These are phyloP conservation scores for Penicillium nucicola DNA, from an alignment of 495 filamentous ascomycete genomes.

Conservation along the genomic window DNA sequence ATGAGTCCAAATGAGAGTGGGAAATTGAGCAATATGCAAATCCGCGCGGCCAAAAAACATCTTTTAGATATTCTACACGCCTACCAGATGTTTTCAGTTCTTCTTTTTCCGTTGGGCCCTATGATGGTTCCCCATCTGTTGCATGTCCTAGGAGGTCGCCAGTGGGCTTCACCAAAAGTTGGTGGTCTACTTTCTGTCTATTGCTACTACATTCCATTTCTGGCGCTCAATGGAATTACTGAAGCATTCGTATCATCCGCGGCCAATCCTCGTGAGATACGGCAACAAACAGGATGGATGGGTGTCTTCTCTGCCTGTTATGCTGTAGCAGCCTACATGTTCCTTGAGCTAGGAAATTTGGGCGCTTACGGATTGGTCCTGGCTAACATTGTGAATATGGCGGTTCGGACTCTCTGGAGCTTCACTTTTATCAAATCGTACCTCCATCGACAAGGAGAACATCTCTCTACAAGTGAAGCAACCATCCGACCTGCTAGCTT, in stretches of 20 bases:
- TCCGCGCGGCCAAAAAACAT: conserved; percentile 30
- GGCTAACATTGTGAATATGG: conserved; percentile 86
- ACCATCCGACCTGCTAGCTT: conserved; percentile 28
- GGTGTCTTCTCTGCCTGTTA: conserved; percentile 70
- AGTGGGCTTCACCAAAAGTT: conserved; percentile 63
- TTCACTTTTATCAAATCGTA: conserved; percentile 63
- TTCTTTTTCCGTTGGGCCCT: conserved; percentile 67
- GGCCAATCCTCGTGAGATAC: conserved; percentile 66
- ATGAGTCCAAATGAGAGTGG: conserved; percentile 26
- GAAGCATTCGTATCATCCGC: conserved; percentile 91
- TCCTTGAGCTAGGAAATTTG: conserved; percentile 58
- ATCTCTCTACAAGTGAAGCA: conserved; percentile 24
- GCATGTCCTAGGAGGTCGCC: conserved; percentile 64
- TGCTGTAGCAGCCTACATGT: conserved; percentile 64
- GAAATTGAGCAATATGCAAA: conserved; percentile 10
- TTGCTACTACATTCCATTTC: conserved; percentile 87
- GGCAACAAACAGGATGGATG: conserved; percentile 80
- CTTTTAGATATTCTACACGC: conserved; percentile 34
- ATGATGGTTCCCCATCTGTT: conserved; percentile 68
- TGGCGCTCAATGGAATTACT: conserved; percentile 86
- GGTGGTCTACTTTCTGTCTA: conserved; percentile 74
- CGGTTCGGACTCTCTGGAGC: conserved; percentile 78
- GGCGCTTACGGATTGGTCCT: conserved; percentile 78
- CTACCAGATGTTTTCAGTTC: conserved; percentile 60
- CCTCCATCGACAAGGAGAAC: conserved; percentile 42